These are phyloP conservation scores for Crassisporium funariophilum DNA, from an alignment of 768 basidiomycete species.

Conservation along the genomic window DNA sequence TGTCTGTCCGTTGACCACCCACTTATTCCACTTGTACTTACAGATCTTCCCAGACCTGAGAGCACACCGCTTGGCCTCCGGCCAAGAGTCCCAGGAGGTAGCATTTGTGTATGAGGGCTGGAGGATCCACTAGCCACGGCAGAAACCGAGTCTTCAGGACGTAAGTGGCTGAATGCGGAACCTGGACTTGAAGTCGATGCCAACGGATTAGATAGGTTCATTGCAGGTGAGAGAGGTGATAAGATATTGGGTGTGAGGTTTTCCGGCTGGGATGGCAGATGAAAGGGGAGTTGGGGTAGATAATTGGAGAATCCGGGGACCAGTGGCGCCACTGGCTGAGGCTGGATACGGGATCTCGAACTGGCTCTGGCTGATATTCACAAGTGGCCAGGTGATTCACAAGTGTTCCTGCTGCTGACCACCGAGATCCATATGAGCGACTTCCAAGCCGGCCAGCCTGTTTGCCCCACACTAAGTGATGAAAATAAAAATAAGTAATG, in stretches of 20 bases:
- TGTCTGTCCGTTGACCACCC: neutral
- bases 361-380: neutral
- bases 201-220: neutral
- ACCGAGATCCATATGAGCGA: neutral
- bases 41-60: neutral
- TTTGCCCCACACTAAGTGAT: neutral
- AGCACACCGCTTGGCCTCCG: neutral
- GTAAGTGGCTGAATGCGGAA: neutral
- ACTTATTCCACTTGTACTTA: neutral
- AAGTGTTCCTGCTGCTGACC: neutral
- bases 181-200: neutral
- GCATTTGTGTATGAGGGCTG: neutral
- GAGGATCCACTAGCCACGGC: neutral
- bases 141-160: neutral
- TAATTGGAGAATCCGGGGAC: neutral
- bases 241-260: neutral
- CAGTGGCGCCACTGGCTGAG: too few species aligned
- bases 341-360: neutral
- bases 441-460: neutral
- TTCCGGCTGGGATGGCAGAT: neutral
- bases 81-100: neutral
- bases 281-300: neutral
- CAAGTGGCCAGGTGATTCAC: neutral
- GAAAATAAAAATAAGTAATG: neutral
- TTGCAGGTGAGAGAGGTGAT: neutral